phyloP scores from a whole-genome alignment of 2,329 filamentous ascomycete genomes.

The Fusarium mundagurra region DNA sequence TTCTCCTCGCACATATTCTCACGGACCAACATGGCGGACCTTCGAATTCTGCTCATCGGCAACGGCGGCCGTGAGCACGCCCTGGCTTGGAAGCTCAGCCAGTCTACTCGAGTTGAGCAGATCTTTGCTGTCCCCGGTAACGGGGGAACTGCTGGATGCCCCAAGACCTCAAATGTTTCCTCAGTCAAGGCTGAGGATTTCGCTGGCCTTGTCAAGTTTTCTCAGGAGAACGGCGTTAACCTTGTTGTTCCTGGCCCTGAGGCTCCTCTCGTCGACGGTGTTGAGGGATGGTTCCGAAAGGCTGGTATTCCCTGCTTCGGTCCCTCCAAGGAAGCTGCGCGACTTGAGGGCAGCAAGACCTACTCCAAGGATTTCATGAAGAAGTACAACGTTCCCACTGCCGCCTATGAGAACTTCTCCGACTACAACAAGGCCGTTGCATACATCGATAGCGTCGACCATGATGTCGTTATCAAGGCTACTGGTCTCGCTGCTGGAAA shows the following conservation, averaged over 20 bases:
- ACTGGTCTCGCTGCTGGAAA: slow-evolving; percentile 93
- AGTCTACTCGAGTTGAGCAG: slow-evolving; percentile 80
- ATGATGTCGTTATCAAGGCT: slow-evolving; percentile 92
- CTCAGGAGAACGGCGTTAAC: slow-evolving; percentile 77
- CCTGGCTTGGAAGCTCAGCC: slow-evolving; percentile 90
- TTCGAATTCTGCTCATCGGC: slow-evolving; percentile 86
- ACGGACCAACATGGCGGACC: slow-evolving; percentile 46
- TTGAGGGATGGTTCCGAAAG: slow-evolving; percentile 81
- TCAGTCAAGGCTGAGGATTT: slow-evolving; percentile 81
- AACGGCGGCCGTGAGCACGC: slow-evolving; percentile 96
- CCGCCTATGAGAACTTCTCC: slow-evolving; percentile 88
- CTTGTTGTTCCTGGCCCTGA: slow-evolving; percentile 92
- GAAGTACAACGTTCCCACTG: slow-evolving; percentile 88
- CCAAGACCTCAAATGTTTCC: slow-evolving; percentile 78
- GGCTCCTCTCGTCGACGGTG: slow-evolving; percentile 90
- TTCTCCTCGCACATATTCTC: slow-evolving; percentile 11
- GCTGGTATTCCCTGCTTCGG: slow-evolving; percentile 86
- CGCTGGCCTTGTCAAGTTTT: slow-evolving; percentile 77
- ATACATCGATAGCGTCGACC: slow-evolving; percentile 77
- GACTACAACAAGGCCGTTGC: slow-evolving; percentile 76
- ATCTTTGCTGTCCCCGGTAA: slow-evolving; percentile 83
- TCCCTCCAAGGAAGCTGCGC: slow-evolving; percentile 83
- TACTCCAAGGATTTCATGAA: slow-evolving; percentile 99
- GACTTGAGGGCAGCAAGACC: slow-evolving; percentile 95
- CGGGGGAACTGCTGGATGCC: slow-evolving; percentile 79